Base-by-base conservation (phyloP, 352 stramenopile species). In the Phytophthora crassamura region DNA sequence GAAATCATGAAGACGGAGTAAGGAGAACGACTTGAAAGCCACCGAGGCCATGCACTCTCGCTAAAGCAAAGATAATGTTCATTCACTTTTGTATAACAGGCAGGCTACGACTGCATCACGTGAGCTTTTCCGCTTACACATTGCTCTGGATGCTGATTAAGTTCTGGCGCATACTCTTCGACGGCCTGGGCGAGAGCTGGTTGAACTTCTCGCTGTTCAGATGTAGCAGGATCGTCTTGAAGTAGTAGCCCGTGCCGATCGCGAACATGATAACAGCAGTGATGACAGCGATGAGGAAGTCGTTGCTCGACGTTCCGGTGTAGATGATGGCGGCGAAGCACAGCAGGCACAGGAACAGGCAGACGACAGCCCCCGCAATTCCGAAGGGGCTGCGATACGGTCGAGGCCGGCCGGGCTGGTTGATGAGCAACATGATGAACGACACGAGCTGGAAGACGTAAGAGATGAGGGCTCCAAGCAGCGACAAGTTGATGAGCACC, bases 401-500 rank as follows among this genome's bases (percentile, higher is more conserved):
- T 25, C 83, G 83, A 18, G 52, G 55, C 8, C 78, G 75, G 7
- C 86, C 35, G 1, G 83, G 77, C 28, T 91, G 72, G 18, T 78
- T 70, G 12, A 80, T 41, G 5, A 80, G 83, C 20, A 91, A 69
- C 52, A 74, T 30, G 50, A 88, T 89, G 66, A 89, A 91, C 12
- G 83, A 77, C 38, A 70, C 59, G 34, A 91, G 63, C 66, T 91
- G 83, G 64, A 91, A 87, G 11, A 59, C 54, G 57, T 91, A 90
- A 16, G 83, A 91, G 18, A 89, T 75, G 34, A 90, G 76, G 2
- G 72, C 83, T 0, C 78, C 77, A 32, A 88, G 72, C 5, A 91
- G 69, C 59, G 83, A 60, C 14, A 91, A 45, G 61, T 91, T 90
- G 72, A 90, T 89, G 42, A 90, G 71, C 38, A 91, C 83, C 0